Evolutionary conservation across 169 alveolate species (phyloP), one percentile per base, ranked within the genome.

Genomic region (Plasmodium vinckei): DNA sequence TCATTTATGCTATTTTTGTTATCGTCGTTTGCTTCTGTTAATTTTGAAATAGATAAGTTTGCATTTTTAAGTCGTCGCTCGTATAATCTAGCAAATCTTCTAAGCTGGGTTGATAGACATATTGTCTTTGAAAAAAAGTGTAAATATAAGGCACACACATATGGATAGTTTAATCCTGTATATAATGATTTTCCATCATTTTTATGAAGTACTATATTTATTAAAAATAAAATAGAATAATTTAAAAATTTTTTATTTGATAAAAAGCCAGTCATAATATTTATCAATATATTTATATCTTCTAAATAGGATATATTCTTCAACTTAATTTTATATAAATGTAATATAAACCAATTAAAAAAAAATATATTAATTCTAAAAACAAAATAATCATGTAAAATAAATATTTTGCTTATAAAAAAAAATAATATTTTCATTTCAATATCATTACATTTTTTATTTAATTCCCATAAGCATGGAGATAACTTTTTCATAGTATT

Each of bases 401-500:
- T 49, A 21, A 63, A 77, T 2, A 77, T 15, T 7, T 64, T 77
- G 33, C 88, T 77, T 44, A 77, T 15, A 12, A 47, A 77, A 63
- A 49, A 77, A 56, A 49, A 77, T 17, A 63, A 21, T 15, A 12
- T 77, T 9, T 47, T 15, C 49, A 77, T 44, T 25, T 77, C 88
- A 6, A 63, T 42, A 13, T 77, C 77, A n/a, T 77, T 77, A 77
- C 88, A 77, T 17, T 56, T 77, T 63, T 25, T 77, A 33, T 64
- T 77, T 51, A 77, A 21, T n/a, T 21, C 25, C 17, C 72, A 25
- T 64, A 77, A 54, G 27, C 47, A 63, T 6, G 88, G 88, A 17
- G 63, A 63, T 27, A 77, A 64, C 13, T 68, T 63, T n/a, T 77
- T 77, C 88, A 77, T 77, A 9, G 79, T 64, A 51, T 77, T 77